Evolutionary conservation across 352 stramenopile species (phyloP).

Genomic region (Phytophthora lateralis): DNA sequence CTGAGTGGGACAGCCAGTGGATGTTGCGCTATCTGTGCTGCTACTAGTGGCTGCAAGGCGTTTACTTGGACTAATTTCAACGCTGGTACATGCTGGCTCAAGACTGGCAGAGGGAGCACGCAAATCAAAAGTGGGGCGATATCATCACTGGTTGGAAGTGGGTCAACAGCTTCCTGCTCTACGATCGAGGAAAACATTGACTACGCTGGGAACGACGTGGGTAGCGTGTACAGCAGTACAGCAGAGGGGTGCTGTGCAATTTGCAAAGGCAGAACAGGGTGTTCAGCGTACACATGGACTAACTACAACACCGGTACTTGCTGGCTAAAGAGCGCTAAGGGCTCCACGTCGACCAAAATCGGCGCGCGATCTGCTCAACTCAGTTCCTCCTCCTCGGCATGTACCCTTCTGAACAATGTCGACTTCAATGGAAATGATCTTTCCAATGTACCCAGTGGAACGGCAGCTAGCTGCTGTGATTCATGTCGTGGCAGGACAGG

Average conservation of each 20-base stretch:
- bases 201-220: slow-evolving; percentile 38
- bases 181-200: slow-evolving; percentile 39
- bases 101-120: slow-evolving; percentile 38
- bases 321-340: slow-evolving; percentile 61
- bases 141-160: slow-evolving; percentile 23
- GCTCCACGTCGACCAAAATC: slow-evolving; percentile 7
- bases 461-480: slow-evolving; percentile 28
- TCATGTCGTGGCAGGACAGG: slow-evolving; percentile 31
- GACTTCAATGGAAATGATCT: slow-evolving; percentile 48
- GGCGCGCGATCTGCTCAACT: slow-evolving; percentile 26
- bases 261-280: slow-evolving; percentile 29
- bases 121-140: slow-evolving; percentile 14
- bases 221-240: slow-evolving; percentile 12
- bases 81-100: slow-evolving; percentile 62
- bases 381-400: slow-evolving; percentile 19
- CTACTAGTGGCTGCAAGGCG: slow-evolving; percentile 34
- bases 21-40: slow-evolving; percentile 43
- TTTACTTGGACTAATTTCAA: slow-evolving; percentile 63
- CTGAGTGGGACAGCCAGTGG: slow-evolving; percentile 33
- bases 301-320: slow-evolving; percentile 55
- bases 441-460: slow-evolving; percentile 26
- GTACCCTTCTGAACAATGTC: slow-evolving; percentile 32
- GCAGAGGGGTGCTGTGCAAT: slow-evolving; percentile 33
- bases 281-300: slow-evolving; percentile 57
- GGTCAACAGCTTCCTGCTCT: slow-evolving; percentile 24